Percentiles rank a stretch among this genome's conserved stretches.
Evolutionary conservation across 1,139 yeast genomes (phyloP).

Genomic region (Nakaseomyces bracarensis): DNA sequence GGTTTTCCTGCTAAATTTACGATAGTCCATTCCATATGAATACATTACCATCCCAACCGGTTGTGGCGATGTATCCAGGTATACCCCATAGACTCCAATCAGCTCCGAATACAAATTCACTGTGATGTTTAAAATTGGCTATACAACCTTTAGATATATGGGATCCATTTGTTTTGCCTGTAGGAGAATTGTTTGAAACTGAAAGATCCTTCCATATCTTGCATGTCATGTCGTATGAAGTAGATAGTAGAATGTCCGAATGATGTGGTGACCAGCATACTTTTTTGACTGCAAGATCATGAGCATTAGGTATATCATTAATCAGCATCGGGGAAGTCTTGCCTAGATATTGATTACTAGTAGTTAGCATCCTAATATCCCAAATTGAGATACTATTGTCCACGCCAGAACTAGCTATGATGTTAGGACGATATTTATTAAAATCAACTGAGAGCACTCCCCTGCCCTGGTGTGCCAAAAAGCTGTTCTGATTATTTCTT

Average conservation of each 20-base stretch:
- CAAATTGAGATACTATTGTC: constrained; percentile 77
- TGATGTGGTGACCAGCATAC: constrained; percentile 87
- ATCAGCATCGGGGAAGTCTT: constrained; percentile 25
- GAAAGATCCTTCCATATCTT: constrained; percentile 75
- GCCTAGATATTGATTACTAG: neutral
- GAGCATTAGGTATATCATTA: constrained; percentile 68
- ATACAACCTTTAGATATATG: constrained; percentile 41
- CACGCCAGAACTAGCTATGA: constrained; percentile 83
- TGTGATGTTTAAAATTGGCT: constrained; percentile 60
- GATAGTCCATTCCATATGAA: constrained; percentile 72
- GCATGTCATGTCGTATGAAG: constrained; percentile 90
- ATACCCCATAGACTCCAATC: constrained; percentile 97
- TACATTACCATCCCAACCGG: constrained; percentile 96
- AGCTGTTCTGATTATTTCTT: constrained; percentile 49
- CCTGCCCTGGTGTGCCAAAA: constrained; percentile 67
- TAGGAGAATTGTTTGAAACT: constrained; percentile 39
- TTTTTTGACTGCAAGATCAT: constrained; percentile 78
- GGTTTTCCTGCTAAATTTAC: neutral
- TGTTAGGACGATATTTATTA: constrained; percentile 76
- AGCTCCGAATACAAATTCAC: constrained; percentile 88
- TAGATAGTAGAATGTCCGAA: constrained; percentile 58
- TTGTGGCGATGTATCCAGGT: constrained; percentile 91
- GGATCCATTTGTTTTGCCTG: constrained; percentile 39
- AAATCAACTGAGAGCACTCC: constrained; percentile 80
- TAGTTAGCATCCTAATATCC: constrained; percentile 75